Evolutionary conservation across 2,329 filamentous ascomycete genomes (phyloP).

Genomic region (Curvularia eragrostidis): DNA sequence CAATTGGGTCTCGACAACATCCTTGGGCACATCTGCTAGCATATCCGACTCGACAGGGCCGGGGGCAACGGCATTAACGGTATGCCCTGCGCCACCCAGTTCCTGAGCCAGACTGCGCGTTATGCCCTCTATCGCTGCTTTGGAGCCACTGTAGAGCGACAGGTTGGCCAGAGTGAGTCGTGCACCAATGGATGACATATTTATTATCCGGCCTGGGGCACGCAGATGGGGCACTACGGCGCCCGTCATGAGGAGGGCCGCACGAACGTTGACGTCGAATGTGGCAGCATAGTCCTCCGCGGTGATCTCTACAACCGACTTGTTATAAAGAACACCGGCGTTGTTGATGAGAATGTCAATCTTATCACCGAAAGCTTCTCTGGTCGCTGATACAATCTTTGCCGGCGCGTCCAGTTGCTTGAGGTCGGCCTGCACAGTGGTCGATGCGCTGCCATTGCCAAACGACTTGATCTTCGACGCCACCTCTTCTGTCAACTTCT

Average conservation of each 20-base stretch:
- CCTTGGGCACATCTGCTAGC: constrained; percentile 60
- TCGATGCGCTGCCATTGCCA: constrained; percentile 47
- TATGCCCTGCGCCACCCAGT: constrained; percentile 63
- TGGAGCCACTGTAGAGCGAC: constrained; percentile 63
- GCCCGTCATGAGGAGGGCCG: constrained; percentile 61
- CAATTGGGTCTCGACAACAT: constrained; percentile 59
- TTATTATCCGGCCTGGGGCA: constrained; percentile 61
- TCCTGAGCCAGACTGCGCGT: constrained; percentile 67
- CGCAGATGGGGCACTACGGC: constrained; percentile 61
- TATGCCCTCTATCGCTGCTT: constrained; percentile 66
- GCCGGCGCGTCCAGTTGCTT: constrained; percentile 42
- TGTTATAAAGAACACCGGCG: constrained; percentile 43
- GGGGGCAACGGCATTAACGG: constrained; percentile 66
- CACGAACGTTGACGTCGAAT: constrained; percentile 66
- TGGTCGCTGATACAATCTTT: constrained; percentile 48
- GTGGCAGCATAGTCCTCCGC: constrained; percentile 60
- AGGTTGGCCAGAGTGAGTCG: constrained; percentile 56
- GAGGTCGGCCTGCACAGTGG: constrained; percentile 52
- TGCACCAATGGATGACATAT: constrained; percentile 63
- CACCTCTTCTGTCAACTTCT: constrained; percentile 41
- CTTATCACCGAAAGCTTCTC: constrained; percentile 47
- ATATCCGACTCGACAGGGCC: constrained; percentile 67
- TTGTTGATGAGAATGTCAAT: constrained; percentile 57
- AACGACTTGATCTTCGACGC: constrained; percentile 46
- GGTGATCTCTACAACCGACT: constrained; percentile 44